Evolutionary conservation across 139 green algal genomes (phyloP).

Genomic region (Chlamydomonas asymmetrica): DNA sequence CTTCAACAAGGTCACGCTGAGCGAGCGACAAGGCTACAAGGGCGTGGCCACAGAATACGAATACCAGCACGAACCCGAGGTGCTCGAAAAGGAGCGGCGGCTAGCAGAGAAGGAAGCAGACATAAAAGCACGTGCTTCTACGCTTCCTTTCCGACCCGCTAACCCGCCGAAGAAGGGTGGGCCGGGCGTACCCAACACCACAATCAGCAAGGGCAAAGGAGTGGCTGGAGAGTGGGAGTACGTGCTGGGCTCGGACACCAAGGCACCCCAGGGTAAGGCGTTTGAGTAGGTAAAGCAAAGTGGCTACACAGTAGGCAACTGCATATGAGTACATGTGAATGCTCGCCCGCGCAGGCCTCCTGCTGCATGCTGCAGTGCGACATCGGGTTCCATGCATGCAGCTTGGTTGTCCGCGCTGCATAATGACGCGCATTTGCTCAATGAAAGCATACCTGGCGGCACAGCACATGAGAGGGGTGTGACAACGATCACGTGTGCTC

Average conservation of each 20-base stretch:
- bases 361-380: not conserved
- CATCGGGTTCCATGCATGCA: not conserved
- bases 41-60: slow-evolving; percentile 45
- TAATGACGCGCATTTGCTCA: not conserved
- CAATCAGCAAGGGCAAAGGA: slow-evolving; percentile 52
- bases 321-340: not conserved
- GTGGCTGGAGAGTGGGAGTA: slow-evolving; percentile 53
- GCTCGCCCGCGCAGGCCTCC: not conserved
- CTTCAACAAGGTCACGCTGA: slow-evolving; percentile 54
- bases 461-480: too few relatives aligned
- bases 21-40: slow-evolving; percentile 27
- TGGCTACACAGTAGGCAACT: not conserved
- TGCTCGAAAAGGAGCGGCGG: slow-evolving; percentile 11
- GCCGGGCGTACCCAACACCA: slow-evolving; percentile 45
- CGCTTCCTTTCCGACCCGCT: slow-evolving; percentile 56
- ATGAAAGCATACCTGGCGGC: too few relatives aligned
- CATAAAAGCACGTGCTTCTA: slow-evolving; percentile 30
- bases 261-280: not conserved
- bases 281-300: not conserved
- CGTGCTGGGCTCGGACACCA: slow-evolving; percentile 1
- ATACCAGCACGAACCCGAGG: slow-evolving; percentile 43
- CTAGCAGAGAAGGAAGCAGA: slow-evolving; percentile 34
- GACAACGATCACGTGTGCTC: too few relatives aligned
- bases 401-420: not conserved
- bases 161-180: slow-evolving; percentile 45